These are phyloP conservation scores for Tuber microsphaerosporum DNA, from an alignment of 495 filamentous ascomycete genomes.

Conservation along the genomic window DNA sequence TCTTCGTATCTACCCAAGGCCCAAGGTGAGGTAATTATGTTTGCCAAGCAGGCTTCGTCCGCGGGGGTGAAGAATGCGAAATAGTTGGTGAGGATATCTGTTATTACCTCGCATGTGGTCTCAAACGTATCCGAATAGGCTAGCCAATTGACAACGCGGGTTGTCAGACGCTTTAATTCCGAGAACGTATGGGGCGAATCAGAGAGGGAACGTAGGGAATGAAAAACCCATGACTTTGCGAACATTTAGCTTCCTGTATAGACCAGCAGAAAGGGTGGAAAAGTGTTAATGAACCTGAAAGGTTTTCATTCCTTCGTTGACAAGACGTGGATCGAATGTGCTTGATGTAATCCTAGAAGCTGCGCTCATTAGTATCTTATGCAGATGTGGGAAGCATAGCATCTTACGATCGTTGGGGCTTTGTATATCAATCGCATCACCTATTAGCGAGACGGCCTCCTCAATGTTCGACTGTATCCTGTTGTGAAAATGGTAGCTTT, in stretches of 20 bases:
- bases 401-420: conserved; percentile 20
- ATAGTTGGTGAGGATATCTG: conserved; percentile 59
- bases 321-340: conserved; percentile 32
- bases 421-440: conserved; percentile 44
- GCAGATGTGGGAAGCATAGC: background rate
- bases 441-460: conserved; percentile 50
- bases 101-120: conserved; percentile 56
- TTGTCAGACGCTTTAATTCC: conserved; percentile 52
- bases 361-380: conserved; percentile 8
- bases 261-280: background rate
- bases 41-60: conserved; percentile 52
- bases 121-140: conserved; percentile 51
- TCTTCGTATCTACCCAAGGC: conserved; percentile 49
- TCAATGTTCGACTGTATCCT: conserved; percentile 49
- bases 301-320: conserved; percentile 53
- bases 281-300: conserved; percentile 49
- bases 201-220: conserved; percentile 56
- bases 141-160: conserved; percentile 53
- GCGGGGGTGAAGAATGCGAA: conserved; percentile 54
- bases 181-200: conserved; percentile 50
- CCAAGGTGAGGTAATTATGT: conserved; percentile 54
- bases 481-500: conserved; percentile 49
- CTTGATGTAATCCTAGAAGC: conserved; percentile 40
- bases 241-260: conserved; percentile 10
- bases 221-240: conserved; percentile 57